Evolutionary conservation across 2,329 filamentous ascomycete genomes (phyloP), one percentile per base, ranked within the genome.

Genomic region (Scopulariopsis brevicaulis): DNA sequence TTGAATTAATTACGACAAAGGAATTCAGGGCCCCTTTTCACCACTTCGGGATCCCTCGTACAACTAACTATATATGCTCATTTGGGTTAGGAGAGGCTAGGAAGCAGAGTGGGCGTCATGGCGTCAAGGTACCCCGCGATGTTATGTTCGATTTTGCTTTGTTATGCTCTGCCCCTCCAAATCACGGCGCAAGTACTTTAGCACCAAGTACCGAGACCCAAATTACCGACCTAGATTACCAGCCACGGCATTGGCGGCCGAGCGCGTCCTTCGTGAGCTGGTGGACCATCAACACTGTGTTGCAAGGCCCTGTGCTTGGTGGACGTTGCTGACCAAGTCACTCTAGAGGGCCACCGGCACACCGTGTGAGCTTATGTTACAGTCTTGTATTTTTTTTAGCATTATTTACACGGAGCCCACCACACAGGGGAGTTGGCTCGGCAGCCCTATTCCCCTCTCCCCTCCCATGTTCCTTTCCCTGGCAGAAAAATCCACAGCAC

Each of bases 401-500:
- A 46, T n/a, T 46, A 46, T 46, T 46, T 46, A 46, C 40, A 46
- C 6, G 18, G 18, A n/a, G 15, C 40, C 40, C 15, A 46, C 14
- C 40, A n/a, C 40, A 46, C 40, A 18, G 40, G n/a, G 40, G 40
- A n/a, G 40, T 46, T 46, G 40, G 34, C 32, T 15, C 32, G 20
- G 53, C 34, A n/a, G 25, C 18, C 22, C 34, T 43, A 48, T 18
- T 28, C 22, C 8, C 34, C 43, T 14, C 22, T 22, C 25, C 54
- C 54, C 54, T 37, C 54, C 54, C 18, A 20, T 35, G 25, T 35
- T 22, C n/a, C 34, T 40, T 52, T 34, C 35, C 25, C 25, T 56
- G 55, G 55, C 55, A 56, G 55, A 56, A 56, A 56, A 56, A 22
- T 50, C 43, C 25, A 56, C 40, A 56, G 43, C 50, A 22, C 43